These are phyloP conservation scores for Rhizopogon vinicolor DNA, from an alignment of 768 basidiomycete species.

Conservation along the genomic window DNA sequence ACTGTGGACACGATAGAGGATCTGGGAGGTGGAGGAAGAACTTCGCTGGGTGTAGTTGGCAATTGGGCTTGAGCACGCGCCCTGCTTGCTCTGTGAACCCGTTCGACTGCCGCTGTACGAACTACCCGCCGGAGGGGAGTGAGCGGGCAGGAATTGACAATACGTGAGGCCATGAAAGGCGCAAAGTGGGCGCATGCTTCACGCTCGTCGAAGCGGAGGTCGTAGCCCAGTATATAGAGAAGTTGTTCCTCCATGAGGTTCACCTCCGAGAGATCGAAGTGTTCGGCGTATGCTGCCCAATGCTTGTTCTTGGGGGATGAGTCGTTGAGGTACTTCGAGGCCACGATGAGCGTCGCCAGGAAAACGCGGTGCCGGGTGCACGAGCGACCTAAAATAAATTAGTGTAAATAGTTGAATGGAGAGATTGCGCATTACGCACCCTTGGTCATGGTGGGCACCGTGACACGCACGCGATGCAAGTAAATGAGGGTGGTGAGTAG, in stretches of 20 bases:
- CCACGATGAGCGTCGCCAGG: slow-evolving; percentile 91
- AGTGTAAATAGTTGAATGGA: slow-evolving; percentile 5
- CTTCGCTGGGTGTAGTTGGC: slow-evolving; percentile 39
- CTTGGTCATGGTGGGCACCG: slow-evolving; percentile 79
- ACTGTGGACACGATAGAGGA: slow-evolving; percentile 50
- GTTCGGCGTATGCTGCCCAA: slow-evolving; percentile 76
- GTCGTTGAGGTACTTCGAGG: slow-evolving; percentile 97
- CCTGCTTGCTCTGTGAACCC: slow-evolving; percentile 49
- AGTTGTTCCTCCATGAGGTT: slow-evolving; percentile 98
- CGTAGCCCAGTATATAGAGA: slow-evolving; percentile 86
- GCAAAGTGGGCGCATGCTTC: slow-evolving; percentile 72
- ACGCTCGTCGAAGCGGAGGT: slow-evolving; percentile 83
- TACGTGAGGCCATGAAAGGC: slow-evolving; percentile 49
- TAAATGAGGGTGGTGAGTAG: slow-evolving; percentile 89
- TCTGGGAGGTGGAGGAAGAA: slow-evolving; percentile 19
- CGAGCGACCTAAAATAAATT: slow-evolving; percentile 50
- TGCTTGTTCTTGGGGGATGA: slow-evolving; percentile 94
- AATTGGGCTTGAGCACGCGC: slow-evolving; percentile 46
- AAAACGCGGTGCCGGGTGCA: slow-evolving; percentile 96
- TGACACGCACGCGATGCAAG: slow-evolving; percentile 79
- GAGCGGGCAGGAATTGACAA: slow-evolving; percentile 1
- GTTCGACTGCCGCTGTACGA: slow-evolving; percentile 49
- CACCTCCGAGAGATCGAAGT: slow-evolving; percentile 77
- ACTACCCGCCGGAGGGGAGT: slow-evolving; percentile 36
- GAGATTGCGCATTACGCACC: slow-evolving; percentile 42